phyloP scores from a whole-genome alignment of 805 yeast genomes.

The Candida suzukii region DNA sequence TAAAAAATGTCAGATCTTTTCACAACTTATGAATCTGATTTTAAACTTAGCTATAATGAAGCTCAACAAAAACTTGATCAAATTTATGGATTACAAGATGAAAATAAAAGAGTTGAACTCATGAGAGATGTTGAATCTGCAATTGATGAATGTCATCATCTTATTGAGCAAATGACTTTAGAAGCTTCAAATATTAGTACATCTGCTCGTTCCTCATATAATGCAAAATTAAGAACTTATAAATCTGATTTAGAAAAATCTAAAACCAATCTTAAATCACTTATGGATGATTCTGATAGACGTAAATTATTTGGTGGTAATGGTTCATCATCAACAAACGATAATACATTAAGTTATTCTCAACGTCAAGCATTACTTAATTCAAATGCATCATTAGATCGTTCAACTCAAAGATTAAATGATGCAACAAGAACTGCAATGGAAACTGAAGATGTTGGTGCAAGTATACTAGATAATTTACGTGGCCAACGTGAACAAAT shows the following conservation, averaged over 20 bases:
- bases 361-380: slow-evolving; percentile 79
- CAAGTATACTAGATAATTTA: slow-evolving; percentile 80
- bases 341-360: slow-evolving; percentile 28
- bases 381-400: slow-evolving; percentile 73
- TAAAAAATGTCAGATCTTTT: slow-evolving; percentile 42
- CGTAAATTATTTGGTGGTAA: slow-evolving; percentile 61
- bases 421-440: slow-evolving; percentile 87
- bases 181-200: slow-evolving; percentile 86
- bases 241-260: slow-evolving; percentile 49
- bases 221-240: slow-evolving; percentile 71
- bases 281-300: slow-evolving; percentile 68
- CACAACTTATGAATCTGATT: slow-evolving; percentile 61
- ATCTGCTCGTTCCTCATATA: slow-evolving; percentile 58
- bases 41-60: slow-evolving; percentile 62
- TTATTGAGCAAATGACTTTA: slow-evolving; percentile 78
- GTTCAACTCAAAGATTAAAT: slow-evolving; percentile 73
- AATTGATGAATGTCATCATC: slow-evolving; percentile 75
- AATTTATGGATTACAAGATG: slow-evolving; percentile 37
- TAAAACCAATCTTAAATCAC: slow-evolving; percentile 46
- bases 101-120: slow-evolving; percentile 44
- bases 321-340: slow-evolving; percentile 27
- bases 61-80: slow-evolving; percentile 59
- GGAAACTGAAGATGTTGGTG: slow-evolving; percentile 89
- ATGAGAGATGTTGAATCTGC: slow-evolving; percentile 57
- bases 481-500: slow-evolving; percentile 93